Base-by-base conservation (phyloP, 176 grass and related monocot genomes). In the Poa annua region DNA sequence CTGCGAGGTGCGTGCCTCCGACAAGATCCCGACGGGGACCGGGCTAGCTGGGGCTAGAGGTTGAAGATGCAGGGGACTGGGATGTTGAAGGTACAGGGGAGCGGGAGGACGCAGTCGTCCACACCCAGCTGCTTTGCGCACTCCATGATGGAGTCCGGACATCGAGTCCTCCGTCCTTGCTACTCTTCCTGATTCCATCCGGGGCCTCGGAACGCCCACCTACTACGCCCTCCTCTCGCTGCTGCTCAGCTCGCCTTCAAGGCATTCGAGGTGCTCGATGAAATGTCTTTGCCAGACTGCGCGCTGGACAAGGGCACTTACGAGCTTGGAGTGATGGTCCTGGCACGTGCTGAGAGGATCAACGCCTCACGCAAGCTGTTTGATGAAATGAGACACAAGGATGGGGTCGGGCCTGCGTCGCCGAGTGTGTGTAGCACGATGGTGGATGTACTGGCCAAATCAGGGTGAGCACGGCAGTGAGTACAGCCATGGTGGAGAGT, bases 161-260 rank as follows among this genome's bases (percentile, higher is more conserved):
- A n/a, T n/a, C n/a, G n/a, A n/a, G n/a, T n/a, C n/a, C n/a, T n/a
- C n/a, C n/a, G n/a, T n/a, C n/a, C n/a, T n/a, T n/a, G n/a, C n/a
- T n/a, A n/a, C n/a, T n/a, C n/a, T n/a, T n/a, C n/a, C n/a, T n/a
- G n/a, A n/a, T n/a, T n/a, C n/a, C n/a, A n/a, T 95, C 72, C 70
- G 16, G 26, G 71, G 60, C 61, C 83, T 98, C 42, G 74, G 83
- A 59, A 88, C 93, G 20, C 73, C 83, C n/a, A 78, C 93, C 2
- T 98, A 77, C 68, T 95, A 98, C 78, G 90, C 93, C 49, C 80
- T 98, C 24, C 92, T 98, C 22, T 95, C 92, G 61, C 89, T 98
- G 67, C 90, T 98, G 26, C 76, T 98, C 24, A 60, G 55, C 85
- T 98, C 21, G 83, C 91, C 50, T 98, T 88, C 77, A 98, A 98